phyloP scores from a whole-genome alignment of 2,329 filamentous ascomycete genomes.

The Tolypocladium pustulatum region DNA sequence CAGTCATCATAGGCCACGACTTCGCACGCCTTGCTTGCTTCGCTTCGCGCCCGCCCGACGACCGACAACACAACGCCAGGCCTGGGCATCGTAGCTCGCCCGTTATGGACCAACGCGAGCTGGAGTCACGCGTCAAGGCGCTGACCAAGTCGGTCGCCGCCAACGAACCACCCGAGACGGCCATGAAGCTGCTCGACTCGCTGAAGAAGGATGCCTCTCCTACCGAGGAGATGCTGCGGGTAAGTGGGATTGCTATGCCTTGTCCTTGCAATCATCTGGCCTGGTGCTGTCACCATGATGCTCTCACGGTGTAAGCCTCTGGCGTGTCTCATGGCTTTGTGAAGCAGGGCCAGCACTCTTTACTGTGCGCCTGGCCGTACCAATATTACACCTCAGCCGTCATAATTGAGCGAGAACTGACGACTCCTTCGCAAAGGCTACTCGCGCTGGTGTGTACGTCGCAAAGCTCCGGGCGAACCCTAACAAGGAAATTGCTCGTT shows the following conservation, averaged over 20 bases:
- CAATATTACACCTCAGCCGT: neutral
- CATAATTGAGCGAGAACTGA: neutral
- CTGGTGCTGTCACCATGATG: neutral
- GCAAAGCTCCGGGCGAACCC: conserved; percentile 69
- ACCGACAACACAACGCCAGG: neutral
- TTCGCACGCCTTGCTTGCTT: neutral
- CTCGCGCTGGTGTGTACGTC: conserved; percentile 83
- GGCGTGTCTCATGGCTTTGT: neutral
- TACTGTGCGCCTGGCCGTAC: neutral
- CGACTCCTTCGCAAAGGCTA: conserved; percentile 40
- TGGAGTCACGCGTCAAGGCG: conserved; percentile 65
- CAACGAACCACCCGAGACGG: conserved; percentile 62
- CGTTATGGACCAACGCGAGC: conserved; percentile 70
- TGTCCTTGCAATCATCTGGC: neutral
- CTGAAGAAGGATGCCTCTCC: conserved; percentile 73
- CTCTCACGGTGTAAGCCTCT: neutral
- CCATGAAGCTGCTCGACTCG: conserved; percentile 64
- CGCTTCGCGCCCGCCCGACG: neutral
- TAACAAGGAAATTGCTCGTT: conserved; percentile 69
- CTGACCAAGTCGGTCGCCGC: conserved; percentile 68
- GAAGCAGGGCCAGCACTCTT: neutral
- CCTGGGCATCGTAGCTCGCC: neutral
- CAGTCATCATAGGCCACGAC: neutral
- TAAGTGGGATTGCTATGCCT: conserved; percentile 28
- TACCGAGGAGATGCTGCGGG: conserved; percentile 81